Percentiles rank a stretch among this genome's conserved stretches.
Conservation (phyloP, 208 protist genomes). For the Entamoeba dispar region DNA sequence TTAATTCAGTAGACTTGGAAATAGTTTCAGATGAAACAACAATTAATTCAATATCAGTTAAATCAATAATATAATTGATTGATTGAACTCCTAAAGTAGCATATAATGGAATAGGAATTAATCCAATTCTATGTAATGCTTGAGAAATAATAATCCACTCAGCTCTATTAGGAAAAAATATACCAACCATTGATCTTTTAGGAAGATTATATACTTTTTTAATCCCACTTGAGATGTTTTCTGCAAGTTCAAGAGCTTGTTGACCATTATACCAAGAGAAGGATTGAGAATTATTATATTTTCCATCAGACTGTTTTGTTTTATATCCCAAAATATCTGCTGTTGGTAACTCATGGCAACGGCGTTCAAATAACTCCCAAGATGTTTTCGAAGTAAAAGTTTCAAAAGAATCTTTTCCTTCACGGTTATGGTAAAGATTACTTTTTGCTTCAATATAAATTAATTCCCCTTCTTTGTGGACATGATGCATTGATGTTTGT, state of each 20-base stretch:
- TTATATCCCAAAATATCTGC: neutral
- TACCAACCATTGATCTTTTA: neutral
- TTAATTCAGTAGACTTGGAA: neutral
- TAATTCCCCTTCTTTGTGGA: neutral
- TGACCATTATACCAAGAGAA: neutral
- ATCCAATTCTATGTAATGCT: neutral
- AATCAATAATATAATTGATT: neutral
- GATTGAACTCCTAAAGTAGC: neutral
- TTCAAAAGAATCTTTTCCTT: neutral
- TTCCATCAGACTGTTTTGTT: neutral
- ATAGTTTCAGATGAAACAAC: neutral
- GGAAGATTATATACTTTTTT: neutral
- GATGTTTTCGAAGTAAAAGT: neutral
- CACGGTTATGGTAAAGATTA: neutral
- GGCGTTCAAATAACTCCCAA: neutral
- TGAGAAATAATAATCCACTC: neutral
- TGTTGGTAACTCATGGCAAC: neutral
- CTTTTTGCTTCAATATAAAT: neutral
- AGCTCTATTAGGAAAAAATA: neutral
- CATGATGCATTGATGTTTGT: neutral
- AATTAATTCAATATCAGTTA: neutral
- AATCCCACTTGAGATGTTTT: neutral
- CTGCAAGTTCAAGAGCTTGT: neutral
- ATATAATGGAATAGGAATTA: neutral
- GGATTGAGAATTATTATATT: neutral